A percentile compares a stretch with the other conserved stretches of the same genome.
Conservation (phyloP, 352 stramenopile genomes). For the Phytophthora pistaciae region DNA sequence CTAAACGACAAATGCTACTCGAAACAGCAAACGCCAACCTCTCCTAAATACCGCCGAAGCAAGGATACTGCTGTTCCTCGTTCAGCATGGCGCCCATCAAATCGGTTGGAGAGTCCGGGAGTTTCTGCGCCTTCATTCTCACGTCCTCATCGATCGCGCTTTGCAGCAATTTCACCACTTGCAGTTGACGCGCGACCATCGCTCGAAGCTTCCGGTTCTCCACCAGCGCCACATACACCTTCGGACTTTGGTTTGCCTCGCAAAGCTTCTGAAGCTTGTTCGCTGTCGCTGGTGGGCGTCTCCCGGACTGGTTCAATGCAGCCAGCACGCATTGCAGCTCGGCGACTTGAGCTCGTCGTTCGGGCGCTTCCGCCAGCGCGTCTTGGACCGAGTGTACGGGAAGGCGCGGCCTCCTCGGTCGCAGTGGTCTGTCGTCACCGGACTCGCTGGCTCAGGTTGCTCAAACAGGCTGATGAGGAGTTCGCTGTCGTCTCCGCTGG, state of each 20-base stretch:
- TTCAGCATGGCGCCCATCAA: slow-evolving; percentile 13
- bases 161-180: slow-evolving; percentile 22
- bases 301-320: slow-evolving; percentile 4
- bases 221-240: slow-evolving; percentile 1
- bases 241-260: slow-evolving; percentile 1
- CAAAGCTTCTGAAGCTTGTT: not conserved
- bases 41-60: not conserved
- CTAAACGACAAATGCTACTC: not conserved
- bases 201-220: slow-evolving; percentile 28
- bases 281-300: not conserved
- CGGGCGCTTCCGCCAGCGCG: slow-evolving; percentile 38
- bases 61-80: not conserved
- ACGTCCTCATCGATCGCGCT: slow-evolving; percentile 20
- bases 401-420: slow-evolving; percentile 21
- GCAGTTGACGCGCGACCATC: slow-evolving; percentile 8
- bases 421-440: not conserved
- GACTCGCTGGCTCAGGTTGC: slow-evolving; percentile 6
- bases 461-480: slow-evolving; percentile 21
- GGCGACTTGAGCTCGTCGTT: slow-evolving; percentile 39
- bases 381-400: slow-evolving; percentile 34
- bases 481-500: slow-evolving; percentile 9
- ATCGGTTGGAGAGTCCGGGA: slow-evolving; percentile 10
- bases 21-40: not conserved
- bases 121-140: slow-evolving; percentile 9
- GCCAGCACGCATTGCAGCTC: slow-evolving; percentile 29